Evolutionary conservation across 768 basidiomycete genomes (phyloP).

Genomic region (Guyanaporus albipodus): DNA sequence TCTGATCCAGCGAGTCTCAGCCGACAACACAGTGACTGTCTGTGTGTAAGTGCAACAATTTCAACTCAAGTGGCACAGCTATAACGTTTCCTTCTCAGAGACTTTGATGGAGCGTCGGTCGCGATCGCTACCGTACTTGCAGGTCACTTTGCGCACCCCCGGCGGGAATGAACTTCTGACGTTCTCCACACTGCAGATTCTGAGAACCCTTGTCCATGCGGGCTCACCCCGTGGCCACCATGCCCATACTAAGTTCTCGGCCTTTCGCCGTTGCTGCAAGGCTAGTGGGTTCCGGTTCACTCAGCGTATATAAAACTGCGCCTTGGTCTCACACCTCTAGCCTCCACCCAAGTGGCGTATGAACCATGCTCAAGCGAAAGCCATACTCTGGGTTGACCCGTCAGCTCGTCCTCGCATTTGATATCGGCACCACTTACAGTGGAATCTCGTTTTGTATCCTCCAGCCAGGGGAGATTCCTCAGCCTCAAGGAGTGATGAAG

Average conservation of each 20-base stretch:
- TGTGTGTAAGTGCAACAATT: no score
- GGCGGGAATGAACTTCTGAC: slow-evolving; percentile 3
- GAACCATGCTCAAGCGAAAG: slow-evolving; percentile 28
- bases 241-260: no score
- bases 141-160: neutral
- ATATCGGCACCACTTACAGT: slow-evolving; percentile 37
- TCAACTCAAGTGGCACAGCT: neutral
- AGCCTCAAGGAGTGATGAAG: slow-evolving; percentile 21
- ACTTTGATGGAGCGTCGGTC: no score
- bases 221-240: no score
- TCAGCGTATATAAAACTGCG: slow-evolving; percentile 4
- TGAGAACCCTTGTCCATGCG: slow-evolving; percentile 2
- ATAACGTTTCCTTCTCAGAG: no score
- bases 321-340: neutral
- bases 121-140: no score
- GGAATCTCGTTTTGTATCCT: slow-evolving; percentile 38
- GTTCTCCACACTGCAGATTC: neutral
- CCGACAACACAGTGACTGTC: no score
- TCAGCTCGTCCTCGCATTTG: slow-evolving; percentile 36
- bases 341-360: no score
- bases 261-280: no score
- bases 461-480: slow-evolving; percentile 29
- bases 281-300: no score
- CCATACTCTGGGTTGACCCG: slow-evolving; percentile 31
- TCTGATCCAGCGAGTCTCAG: no score